Percentiles rank a stretch among this genome's conserved stretches.
phyloP scores from a whole-genome alignment of 2,329 filamentous ascomycete genomes.

The Talaromyces piceae region DNA sequence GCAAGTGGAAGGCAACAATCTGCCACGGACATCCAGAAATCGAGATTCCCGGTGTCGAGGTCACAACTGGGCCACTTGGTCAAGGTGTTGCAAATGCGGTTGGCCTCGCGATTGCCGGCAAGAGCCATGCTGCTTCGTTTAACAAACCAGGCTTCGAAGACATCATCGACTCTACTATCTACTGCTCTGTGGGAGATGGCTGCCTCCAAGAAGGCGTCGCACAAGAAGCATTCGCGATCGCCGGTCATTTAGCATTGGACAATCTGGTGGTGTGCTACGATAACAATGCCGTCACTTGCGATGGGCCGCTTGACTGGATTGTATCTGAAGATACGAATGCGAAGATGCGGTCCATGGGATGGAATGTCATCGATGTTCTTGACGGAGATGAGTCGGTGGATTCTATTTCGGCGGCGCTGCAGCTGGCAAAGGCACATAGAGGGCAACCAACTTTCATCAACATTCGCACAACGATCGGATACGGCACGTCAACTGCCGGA shows the following conservation, averaged over 20 bases:
- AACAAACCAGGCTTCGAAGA: constrained; percentile 45
- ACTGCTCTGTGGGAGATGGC: constrained; percentile 52
- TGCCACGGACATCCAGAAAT: constrained; percentile 46
- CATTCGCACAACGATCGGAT: constrained; percentile 49
- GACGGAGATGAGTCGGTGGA: constrained; percentile 45
- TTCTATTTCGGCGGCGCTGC: constrained; percentile 41
- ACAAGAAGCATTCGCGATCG: constrained; percentile 48
- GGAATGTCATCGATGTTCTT: constrained; percentile 51
- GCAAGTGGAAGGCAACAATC: constrained; percentile 20
- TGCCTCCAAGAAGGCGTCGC: constrained; percentile 51
- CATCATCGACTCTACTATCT: constrained; percentile 46
- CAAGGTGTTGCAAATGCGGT: constrained; percentile 56
- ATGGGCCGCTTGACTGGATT: constrained; percentile 47
- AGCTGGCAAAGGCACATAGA: constrained; percentile 35
- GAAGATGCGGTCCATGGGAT: constrained; percentile 52
- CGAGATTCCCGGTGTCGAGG: constrained; percentile 50
- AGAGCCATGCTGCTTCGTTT: constrained; percentile 48
- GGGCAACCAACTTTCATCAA: constrained; percentile 54
- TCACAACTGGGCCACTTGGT: constrained; percentile 53
- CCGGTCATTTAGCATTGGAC: constrained; percentile 47
- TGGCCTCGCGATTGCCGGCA: constrained; percentile 51
- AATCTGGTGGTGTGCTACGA: constrained; percentile 53
- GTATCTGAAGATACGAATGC: constrained; percentile 50
- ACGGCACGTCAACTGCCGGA: constrained; percentile 41
- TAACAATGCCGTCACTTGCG: constrained; percentile 53